phyloP scores from a whole-genome alignment of 139 green algal genomes.

The Chlorella vulgaris region DNA sequence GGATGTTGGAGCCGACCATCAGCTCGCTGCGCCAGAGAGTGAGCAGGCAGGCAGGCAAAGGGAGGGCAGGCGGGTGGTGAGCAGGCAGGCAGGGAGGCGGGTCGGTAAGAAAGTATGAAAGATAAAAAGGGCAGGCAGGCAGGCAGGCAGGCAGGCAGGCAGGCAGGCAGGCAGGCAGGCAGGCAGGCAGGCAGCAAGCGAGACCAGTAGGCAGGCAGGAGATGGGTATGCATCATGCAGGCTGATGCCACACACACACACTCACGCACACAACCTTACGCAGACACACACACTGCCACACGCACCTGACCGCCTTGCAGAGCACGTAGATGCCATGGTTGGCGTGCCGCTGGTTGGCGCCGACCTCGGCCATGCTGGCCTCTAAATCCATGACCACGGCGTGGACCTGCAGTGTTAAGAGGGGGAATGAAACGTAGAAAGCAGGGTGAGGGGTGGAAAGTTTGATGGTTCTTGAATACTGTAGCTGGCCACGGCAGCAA shows the following conservation, averaged over 20 bases:
- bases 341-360: slow-evolving; percentile 44
- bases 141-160: neutral
- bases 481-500: neutral
- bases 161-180: neutral
- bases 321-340: slow-evolving; percentile 60
- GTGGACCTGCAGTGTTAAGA: slow-evolving; percentile 45
- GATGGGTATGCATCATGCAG: too few species aligned
- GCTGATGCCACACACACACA: neutral
- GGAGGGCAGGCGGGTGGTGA: neutral
- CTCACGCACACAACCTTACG: too few species aligned
- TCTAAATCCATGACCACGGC: slow-evolving; percentile 41
- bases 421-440: neutral
- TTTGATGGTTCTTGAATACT: too few species aligned
- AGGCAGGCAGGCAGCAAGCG: neutral
- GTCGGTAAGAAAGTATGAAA: neutral
- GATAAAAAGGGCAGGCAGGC: neutral
- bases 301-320: slow-evolving; percentile 48
- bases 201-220: neutral
- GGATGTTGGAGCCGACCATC: slow-evolving; percentile 28
- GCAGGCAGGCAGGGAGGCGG: neutral
- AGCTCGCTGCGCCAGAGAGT: slow-evolving; percentile 18
- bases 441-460: neutral
- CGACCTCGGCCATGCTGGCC: slow-evolving; percentile 40
- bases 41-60: neutral
- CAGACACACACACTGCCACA: too few species aligned